These are phyloP conservation scores for Fomitopsis palustris DNA, from an alignment of 1,284 basidiomycete genomes.

Conservation along the genomic window DNA sequence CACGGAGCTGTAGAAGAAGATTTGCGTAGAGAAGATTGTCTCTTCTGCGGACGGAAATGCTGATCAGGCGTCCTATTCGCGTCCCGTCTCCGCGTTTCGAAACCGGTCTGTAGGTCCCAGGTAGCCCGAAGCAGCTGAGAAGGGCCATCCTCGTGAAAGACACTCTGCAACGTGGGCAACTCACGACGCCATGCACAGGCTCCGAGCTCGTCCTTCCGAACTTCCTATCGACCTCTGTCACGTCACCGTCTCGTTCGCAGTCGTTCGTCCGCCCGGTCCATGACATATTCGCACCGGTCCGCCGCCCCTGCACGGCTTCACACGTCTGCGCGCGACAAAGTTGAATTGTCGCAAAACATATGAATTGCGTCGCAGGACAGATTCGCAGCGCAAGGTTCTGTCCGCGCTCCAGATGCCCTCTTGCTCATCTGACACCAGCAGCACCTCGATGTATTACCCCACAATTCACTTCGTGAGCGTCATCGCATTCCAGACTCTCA, in stretches of 20 bases:
- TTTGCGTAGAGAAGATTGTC: neutral
- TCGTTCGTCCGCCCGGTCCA: neutral
- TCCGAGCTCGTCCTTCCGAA: neutral
- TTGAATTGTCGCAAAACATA: neutral
- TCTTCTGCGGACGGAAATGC: neutral
- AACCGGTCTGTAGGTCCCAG: neutral
- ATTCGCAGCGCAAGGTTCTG: neutral
- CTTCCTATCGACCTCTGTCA: constrained; percentile 1
- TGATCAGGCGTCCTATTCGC: neutral
- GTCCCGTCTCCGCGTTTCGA: neutral
- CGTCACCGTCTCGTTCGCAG: neutral
- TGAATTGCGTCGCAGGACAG: neutral
- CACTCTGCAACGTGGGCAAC: neutral
- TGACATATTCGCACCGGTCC: neutral
- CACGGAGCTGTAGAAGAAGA: neutral
- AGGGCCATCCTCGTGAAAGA: neutral
- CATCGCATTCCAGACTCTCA: neutral
- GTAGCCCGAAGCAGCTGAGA: neutral
- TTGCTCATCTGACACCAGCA: neutral
- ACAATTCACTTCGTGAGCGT: neutral
- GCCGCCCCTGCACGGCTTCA: neutral
- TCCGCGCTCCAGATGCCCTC: neutral
- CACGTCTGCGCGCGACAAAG: neutral
- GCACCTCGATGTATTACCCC: neutral
- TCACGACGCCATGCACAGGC: neutral